Evolutionary conservation across 1,284 basidiomycete species (phyloP), one percentile per base, ranked within the genome.

Genomic region (Meira miltonrushii): DNA sequence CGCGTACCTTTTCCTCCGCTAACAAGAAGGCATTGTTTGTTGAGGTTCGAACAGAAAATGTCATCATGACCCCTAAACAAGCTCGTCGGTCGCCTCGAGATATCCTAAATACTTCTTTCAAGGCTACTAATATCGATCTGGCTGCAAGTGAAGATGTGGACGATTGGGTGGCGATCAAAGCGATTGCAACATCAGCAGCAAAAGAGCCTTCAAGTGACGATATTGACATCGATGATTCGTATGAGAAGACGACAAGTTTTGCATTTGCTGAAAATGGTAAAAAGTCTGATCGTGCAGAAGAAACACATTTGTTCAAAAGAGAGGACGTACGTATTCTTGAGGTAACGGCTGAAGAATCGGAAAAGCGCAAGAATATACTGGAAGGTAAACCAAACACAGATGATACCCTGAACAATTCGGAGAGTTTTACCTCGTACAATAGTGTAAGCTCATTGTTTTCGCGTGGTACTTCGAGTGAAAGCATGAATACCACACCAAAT

Each of bases 261-360:
- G 38, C 17, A 53, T n/a, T 39, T 13, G 56, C 49, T 4, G 43
- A 21, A 19, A 48, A 19, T 23, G 56, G 40, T 50, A 21, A 28
- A 25, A 25, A n/a, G 10, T 25, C 28, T 39, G 44, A 43, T 43
- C 52, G 17, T 54, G 48, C 3, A 17, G 44, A 59, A 25, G 61
- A 63, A 57, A 10, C 39, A 23, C 60, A 54, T 15, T 40, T 74
- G 39, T 47, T 71, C 33, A 61, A 57, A 9, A 66, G 68, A 13
- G 71, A 74, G 43, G 64, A 72, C 40, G 60, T 59, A 2, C 52
- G 71, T 10, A 67, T 74, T 17, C 50, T 72, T 2, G 21, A 28
- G 1, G 52, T 65, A 5, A 62, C 68, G 0, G 69, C 69, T 6
- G 50, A 47, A 3, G 58, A 57, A 28, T 13, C 67, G 11, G 57